Base-by-base conservation (phyloP, 192 early-diverging fungal genomes). In the Helicostylum pulchrum region DNA sequence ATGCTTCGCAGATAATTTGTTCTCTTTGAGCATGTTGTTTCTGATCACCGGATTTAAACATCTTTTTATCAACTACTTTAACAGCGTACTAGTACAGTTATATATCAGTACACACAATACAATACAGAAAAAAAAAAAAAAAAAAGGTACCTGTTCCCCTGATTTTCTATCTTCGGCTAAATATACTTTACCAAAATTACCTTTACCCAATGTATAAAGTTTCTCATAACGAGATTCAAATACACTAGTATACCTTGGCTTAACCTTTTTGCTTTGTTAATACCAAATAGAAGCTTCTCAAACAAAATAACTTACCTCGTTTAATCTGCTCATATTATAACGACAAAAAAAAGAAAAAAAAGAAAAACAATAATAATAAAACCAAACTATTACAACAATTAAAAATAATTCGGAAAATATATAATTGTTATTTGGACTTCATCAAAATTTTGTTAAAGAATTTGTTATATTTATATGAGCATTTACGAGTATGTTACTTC, bases 171-270 rank as follows among this genome's bases (percentile, higher is more conserved):
- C 74, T 53, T 83, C 77, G 14, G 80, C 84, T 17, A 86, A 61
- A 32, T 83, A 77, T 4, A 86, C 84, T 56, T 86, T 86, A 17
- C 84, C 84, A 73, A 83, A 86, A 51, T 81, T 86, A 12, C 84
- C 84, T 58, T 86, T 79, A 11, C 84, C 84, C 42, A 86, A 54
- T 30, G 75, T 83, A 31, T 49, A 31, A 12, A 70, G 17, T 7
- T 48, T 70, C 5, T 32, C 17, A 43, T 70, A 70, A 19, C 61
- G 61, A 11, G 15, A 26, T 15, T 63, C 21, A 36, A 70, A 62
- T n/a, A 36, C 10, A 34, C 52, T 20, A 11, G 45, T 26, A 46
- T 45, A 42, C 23, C 66, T 34, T 39, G 48, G 9, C 15, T 60
- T 60, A 7, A 52, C 44, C 57, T 67, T 42, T 15, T 19, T 39